Evolutionary conservation across 345 rosid genomes (phyloP), one percentile per base, ranked within the genome.

Genomic region (Lepidium sativum): DNA sequence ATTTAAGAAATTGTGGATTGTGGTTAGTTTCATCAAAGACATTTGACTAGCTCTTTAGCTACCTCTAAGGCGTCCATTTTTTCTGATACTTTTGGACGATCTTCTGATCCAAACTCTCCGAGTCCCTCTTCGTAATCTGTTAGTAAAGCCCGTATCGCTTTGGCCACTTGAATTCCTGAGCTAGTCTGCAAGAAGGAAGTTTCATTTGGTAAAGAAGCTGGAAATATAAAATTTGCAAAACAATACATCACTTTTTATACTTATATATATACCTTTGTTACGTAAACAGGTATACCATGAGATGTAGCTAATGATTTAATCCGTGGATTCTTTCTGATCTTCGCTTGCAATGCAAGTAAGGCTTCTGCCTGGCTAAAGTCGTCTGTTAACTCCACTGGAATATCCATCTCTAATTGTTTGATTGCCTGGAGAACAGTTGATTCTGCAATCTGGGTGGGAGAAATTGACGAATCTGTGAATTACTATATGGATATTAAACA

Each of bases 51-150:
- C 54, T 59, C 25, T 53, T 42, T 44, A 43, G 6, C 48, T 60
- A 92, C 96, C 90, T 92, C 98, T 25, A 85, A 60, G 59, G 98
- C 95, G 65, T 92, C 92, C 67, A 70, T 79, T 80, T 81, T 85
- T 75, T 86, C 95, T 17, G 78, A 78, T 13, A 44, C 76, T 66
- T 80, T 82, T 4, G 75, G 77, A 55, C 71, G 64, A 54, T 78
- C 82, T 60, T 81, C 85, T 48, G 80, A 65, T 60, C 74, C 76
- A 59, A 74, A 75, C 71, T 82, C 84, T 67, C 79, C 76, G 14
- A 72, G 65, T 35, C 68, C 80, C n/a, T 77, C 81, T 61, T 68
- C 80, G 62, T 49, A 74, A 72, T 84, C 90, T n/a, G 71, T 70
- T 54, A 82, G 60, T 71, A 91, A 61, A 2, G 76, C 81, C 58